Percentiles rank a stretch among this genome's conserved stretches.
Evolutionary conservation across 495 filamentous ascomycete species (phyloP).

Genomic region (Hamigera avellanea): DNA sequence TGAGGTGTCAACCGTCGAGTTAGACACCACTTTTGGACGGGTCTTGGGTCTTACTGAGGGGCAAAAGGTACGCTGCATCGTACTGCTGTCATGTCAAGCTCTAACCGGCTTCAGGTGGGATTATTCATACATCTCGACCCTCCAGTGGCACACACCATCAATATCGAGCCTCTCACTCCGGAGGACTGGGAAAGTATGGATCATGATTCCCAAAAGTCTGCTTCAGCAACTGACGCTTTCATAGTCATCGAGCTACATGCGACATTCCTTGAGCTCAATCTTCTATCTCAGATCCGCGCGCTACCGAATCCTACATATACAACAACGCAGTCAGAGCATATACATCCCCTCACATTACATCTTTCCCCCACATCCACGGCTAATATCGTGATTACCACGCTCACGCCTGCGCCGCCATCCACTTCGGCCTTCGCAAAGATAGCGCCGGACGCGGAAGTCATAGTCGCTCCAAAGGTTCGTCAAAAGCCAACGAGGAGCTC

Average conservation of each 20-base stretch:
- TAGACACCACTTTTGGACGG: slow-evolving; percentile 81
- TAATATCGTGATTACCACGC: slow-evolving; percentile 72
- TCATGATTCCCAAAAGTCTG: background rate
- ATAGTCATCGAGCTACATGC: slow-evolving; percentile 91
- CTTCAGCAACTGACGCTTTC: slow-evolving; percentile 4
- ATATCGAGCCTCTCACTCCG: slow-evolving; percentile 89
- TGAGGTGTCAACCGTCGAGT: slow-evolving; percentile 65
- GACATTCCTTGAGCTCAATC: slow-evolving; percentile 85
- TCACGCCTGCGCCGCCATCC: slow-evolving; percentile 57
- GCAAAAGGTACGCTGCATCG: slow-evolving; percentile 55
- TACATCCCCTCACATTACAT: slow-evolving; percentile 82
- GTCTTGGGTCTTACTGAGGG: slow-evolving; percentile 73
- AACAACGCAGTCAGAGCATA: slow-evolving; percentile 30
- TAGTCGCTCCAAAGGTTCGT: slow-evolving; percentile 86
- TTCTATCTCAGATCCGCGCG: slow-evolving; percentile 85
- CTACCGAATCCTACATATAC: slow-evolving; percentile 71
- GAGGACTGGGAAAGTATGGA: slow-evolving; percentile 83
- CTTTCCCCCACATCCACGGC: slow-evolving; percentile 93
- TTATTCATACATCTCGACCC: slow-evolving; percentile 76
- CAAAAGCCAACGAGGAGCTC: slow-evolving; percentile 43
- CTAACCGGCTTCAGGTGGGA: slow-evolving; percentile 40
- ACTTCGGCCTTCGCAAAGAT: slow-evolving; percentile 80
- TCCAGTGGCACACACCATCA: slow-evolving; percentile 78
- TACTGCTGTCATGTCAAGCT: slow-evolving; percentile 1
- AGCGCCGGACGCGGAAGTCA: slow-evolving; percentile 85